phyloP scores from a whole-genome alignment of 208 protist species.

The Balamuthia mandrillaris region DNA sequence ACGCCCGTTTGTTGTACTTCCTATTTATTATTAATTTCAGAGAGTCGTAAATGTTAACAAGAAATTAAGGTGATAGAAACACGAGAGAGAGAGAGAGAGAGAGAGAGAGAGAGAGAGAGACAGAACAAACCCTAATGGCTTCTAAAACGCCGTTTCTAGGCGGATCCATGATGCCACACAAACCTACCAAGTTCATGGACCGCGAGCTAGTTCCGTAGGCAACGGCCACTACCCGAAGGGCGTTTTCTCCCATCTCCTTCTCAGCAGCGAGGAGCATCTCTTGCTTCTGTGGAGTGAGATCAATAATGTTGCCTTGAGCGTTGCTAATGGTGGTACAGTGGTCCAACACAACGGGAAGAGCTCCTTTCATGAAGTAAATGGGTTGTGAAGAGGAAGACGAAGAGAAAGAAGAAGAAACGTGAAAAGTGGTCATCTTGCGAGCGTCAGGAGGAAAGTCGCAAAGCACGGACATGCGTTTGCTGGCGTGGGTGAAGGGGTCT shows the following conservation, averaged over 20 bases:
- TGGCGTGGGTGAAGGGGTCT: conserved; percentile 14
- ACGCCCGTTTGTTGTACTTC: neutral
- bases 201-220: conserved; percentile 46
- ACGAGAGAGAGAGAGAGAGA: neutral
- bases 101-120: neutral
- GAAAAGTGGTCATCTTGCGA: neutral
- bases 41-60: neutral
- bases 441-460: neutral
- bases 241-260: conserved; percentile 23
- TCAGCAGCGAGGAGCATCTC: neutral
- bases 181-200: conserved; percentile 82
- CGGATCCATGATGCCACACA: conserved; percentile 91
- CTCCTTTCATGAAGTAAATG: conserved; percentile 88
- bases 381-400: no score
- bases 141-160: conserved; percentile 81
- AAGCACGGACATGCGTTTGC: conserved; percentile 15
- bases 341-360: conserved; percentile 71
- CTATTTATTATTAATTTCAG: neutral
- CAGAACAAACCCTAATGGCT: no score
- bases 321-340: conserved; percentile 13
- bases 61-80: neutral
- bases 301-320: neutral
- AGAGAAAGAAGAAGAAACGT: no score
- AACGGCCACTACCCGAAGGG: conserved; percentile 55
- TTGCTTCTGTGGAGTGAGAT: conserved; percentile 37